Conservation (phyloP, 176 grass and related monocot genomes). For the Lolium rigidum region DNA sequence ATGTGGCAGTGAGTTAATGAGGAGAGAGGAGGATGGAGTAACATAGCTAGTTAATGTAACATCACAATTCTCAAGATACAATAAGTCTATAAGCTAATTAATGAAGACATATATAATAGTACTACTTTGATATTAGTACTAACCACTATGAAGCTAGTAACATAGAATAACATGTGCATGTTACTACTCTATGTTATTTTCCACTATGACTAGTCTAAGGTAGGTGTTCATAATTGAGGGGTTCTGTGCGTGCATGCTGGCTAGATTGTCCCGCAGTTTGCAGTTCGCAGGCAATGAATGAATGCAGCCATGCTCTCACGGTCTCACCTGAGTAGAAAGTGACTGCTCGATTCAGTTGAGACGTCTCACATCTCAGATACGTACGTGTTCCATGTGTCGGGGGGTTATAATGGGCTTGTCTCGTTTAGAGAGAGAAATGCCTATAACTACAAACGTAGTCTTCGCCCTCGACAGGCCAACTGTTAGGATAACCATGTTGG, state of each 20-base stretch:
- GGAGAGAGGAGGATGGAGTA: no score
- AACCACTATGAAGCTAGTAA: no score
- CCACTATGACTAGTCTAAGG: no score
- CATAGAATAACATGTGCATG: no score
- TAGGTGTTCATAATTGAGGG: constrained; percentile 2
- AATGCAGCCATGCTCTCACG: constrained; percentile 22
- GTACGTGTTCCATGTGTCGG: constrained; percentile 27
- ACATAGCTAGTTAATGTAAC: no score
- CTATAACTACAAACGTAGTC: constrained; percentile 4
- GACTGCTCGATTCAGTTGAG: constrained; percentile 44
- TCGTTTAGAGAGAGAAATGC: constrained; percentile 8
- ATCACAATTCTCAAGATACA: no score
- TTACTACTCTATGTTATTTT: no score
- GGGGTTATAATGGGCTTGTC: constrained; percentile 30
- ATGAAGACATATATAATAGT: no score
- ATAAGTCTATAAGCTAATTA: no score
- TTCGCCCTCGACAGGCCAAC: background rate
- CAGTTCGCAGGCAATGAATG: constrained; percentile 38
- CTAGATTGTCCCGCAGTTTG: background rate
- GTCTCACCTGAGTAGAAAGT: constrained; percentile 34
- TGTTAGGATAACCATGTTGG: background rate
- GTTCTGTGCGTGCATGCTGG: constrained; percentile 17
- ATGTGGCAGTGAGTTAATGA: no score
- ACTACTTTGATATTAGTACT: no score
- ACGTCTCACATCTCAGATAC: constrained; percentile 49